These are phyloP conservation scores for Fomitopsis schrenkii DNA, from an alignment of 1,284 basidiomycete species.

Conservation along the genomic window DNA sequence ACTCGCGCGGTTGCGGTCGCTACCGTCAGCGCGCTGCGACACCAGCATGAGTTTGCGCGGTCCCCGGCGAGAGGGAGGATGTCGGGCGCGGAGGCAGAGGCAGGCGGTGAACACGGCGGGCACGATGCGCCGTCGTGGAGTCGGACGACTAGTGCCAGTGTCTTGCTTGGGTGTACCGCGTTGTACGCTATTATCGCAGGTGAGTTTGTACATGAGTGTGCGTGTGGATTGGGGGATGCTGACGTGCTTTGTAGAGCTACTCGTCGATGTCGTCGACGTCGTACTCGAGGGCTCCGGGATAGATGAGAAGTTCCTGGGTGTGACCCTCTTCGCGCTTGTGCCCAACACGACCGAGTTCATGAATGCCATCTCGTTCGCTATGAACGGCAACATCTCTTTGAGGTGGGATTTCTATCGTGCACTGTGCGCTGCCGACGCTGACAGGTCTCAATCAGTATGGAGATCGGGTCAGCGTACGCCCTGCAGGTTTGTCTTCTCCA, in stretches of 20 bases:
- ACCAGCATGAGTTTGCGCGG: constrained; percentile 57
- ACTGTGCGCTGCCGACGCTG: not conserved
- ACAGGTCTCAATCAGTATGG: constrained; percentile 68
- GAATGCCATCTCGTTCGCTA: constrained; percentile 99
- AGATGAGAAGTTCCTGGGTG: constrained; percentile 96
- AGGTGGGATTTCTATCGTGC: constrained; percentile 50
- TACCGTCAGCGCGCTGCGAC: constrained; percentile 80
- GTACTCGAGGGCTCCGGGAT: constrained; percentile 91
- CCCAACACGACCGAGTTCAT: constrained; percentile 99
- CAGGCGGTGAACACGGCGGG: constrained; percentile 63
- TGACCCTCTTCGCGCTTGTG: constrained; percentile 95
- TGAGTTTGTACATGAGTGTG: constrained; percentile 33
- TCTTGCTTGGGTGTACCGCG: constrained; percentile 85
- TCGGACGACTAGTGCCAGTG: constrained; percentile 79
- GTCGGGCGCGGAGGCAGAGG: constrained; percentile 36
- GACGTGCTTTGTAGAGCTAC: constrained; percentile 58
- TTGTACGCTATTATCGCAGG: constrained; percentile 96
- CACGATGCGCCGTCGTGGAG: constrained; percentile 98
- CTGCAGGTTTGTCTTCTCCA: constrained; percentile 97
- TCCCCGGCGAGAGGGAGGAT: constrained; percentile 40
- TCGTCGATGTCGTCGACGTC: constrained; percentile 95
- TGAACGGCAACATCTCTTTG: constrained; percentile 96
- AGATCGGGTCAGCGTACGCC: constrained; percentile 98
- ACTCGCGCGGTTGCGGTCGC: constrained; percentile 88
- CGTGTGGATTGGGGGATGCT: not conserved